Evolutionary conservation across 768 basidiomycete genomes (phyloP), one percentile per base, ranked within the genome.

Genomic region (Suillus occidentalis): DNA sequence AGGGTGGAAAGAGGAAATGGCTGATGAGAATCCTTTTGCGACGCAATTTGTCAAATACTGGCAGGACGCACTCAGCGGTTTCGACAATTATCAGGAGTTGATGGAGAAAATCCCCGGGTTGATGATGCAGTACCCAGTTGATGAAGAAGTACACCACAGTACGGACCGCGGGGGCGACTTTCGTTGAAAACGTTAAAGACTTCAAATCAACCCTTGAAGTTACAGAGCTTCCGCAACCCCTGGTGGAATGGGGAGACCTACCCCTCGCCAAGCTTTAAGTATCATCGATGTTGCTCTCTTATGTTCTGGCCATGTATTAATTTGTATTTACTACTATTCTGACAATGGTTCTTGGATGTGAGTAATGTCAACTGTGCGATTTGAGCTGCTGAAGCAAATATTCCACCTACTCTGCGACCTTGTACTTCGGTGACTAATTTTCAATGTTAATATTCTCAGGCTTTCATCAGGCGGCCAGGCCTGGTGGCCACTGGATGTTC

Each of bases 201-300:
- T 95, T 95, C 82, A 93, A 86, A 75, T 81, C 83, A 36, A 75
- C 80, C 10, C 76, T 96, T 60, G 72, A 74, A 49, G 75, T 82
- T 20, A 84, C 89, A 5, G 80, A 82, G 34, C 82, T 83, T 66
- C 85, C 90, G n/a, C 81, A 81, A 45, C 88, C 93, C 3, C 78
- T 94, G 68, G 88, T 88, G 1, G 77, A 87, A 60, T 93, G 90
- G 90, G 85, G 84, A 40, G 92, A 93, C 77, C 78, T 91, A 61
- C 90, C 89, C 22, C 73, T 77, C 7, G 74, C 89, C 2, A 88
- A 82, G 67, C 82, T 86, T 53, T 90, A 76, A 81, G 36, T 10
- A n/a, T 45, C 60, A 16, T 59, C 7, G 22, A 62, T 28, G 5
- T 37, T 52, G 28, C 22, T 20, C 16, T 28, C 55, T 22, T 49